Evolutionary conservation across 2,329 filamentous ascomycete species (phyloP).

Genomic region (Clarireedia monteithiana): DNA sequence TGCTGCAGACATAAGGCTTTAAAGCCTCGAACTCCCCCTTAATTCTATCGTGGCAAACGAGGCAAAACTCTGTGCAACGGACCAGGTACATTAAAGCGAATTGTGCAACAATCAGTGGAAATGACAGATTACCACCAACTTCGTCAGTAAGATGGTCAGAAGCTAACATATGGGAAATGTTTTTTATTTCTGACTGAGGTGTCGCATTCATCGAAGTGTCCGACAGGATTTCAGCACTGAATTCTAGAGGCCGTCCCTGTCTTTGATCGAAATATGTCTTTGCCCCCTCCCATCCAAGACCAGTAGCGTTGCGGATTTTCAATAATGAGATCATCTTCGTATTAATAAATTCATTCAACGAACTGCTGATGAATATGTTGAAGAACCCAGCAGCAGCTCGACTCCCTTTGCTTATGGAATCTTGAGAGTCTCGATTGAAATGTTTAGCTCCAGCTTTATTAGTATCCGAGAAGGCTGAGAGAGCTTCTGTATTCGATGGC

Average conservation of each 20-base stretch:
- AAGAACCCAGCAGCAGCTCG: conserved; percentile 34
- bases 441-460: conserved; percentile 13
- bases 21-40: conserved; percentile 58
- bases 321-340: conserved; percentile 56
- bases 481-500: conserved; percentile 43
- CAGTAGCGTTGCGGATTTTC: conserved; percentile 44
- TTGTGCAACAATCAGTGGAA: conserved; percentile 58
- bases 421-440: conserved; percentile 6
- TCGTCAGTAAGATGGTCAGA: conserved; percentile 29
- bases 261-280: conserved; percentile 30
- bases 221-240: conserved; percentile 10
- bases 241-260: conserved; percentile 19
- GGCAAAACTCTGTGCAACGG: conserved; percentile 77
- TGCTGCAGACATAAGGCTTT: conserved; percentile 73
- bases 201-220: conserved; percentile 1
- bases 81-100: conserved; percentile 71
- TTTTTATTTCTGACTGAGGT: conserved; percentile 9
- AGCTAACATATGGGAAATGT: conserved; percentile 19
- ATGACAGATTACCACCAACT: conserved; percentile 33
- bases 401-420: background rate
- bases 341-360: conserved; percentile 61
- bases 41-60: conserved; percentile 71
- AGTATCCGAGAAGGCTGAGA: conserved; percentile 29
- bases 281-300: conserved; percentile 60
- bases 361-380: conserved; percentile 62